phyloP scores from a whole-genome alignment of 768 basidiomycete genomes.

The Tricholoma terreum region DNA sequence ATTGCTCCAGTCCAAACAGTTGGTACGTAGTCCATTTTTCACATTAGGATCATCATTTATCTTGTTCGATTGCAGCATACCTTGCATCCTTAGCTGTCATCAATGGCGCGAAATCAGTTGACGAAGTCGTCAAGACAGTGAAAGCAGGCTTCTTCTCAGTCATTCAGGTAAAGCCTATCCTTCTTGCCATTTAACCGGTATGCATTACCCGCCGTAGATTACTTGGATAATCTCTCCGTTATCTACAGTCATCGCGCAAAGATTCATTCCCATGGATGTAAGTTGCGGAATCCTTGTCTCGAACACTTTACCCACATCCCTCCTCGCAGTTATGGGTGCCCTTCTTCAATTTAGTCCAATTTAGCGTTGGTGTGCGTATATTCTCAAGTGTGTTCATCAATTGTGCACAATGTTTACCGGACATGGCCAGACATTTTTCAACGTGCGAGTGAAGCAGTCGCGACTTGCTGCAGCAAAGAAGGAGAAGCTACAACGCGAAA shows the following conservation, averaged over 20 bases:
- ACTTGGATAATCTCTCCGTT: conserved; percentile 79
- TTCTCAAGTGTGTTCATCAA: background rate
- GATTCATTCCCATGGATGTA: conserved; percentile 74
- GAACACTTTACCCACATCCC: conserved; percentile 4
- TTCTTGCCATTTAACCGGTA: background rate
- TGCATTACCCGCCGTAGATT: conserved; percentile 43
- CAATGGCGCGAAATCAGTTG: conserved; percentile 67
- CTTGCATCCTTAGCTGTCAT: conserved; percentile 82
- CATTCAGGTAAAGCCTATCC: conserved; percentile 50
- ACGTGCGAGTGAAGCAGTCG: conserved; percentile 65
- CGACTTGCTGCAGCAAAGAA: conserved; percentile 53
- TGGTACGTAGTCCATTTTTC: conserved; percentile 39
- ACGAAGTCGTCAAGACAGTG: conserved; percentile 64
- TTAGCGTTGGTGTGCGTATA: conserved; percentile 66
- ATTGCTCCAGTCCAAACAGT: conserved; percentile 72
- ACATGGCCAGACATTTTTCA: conserved; percentile 60
- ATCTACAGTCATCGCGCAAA: conserved; percentile 73
- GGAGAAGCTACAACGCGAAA: conserved; percentile 35
- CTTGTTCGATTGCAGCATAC: conserved; percentile 44
- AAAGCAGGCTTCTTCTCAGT: conserved; percentile 72
- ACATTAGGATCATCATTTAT: background rate
- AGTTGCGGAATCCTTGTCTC: conserved; percentile 12
- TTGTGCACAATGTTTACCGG: conserved; percentile 4
- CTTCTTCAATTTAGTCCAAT: conserved; percentile 79
- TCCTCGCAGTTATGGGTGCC: conserved; percentile 75